phyloP scores from a whole-genome alignment of 805 yeast genomes.

The Candida berthetii region DNA sequence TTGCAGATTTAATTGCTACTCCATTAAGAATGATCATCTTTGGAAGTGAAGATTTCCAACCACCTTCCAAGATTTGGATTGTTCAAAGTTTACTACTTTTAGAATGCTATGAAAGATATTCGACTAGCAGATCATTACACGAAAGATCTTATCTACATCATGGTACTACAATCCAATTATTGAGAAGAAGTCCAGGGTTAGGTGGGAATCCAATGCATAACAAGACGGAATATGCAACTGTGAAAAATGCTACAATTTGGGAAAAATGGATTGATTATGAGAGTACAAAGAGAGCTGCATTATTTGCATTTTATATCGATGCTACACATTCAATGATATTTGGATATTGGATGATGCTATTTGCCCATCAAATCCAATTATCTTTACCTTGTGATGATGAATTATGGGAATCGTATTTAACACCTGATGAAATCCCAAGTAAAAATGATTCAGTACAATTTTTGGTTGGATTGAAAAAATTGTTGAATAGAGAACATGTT shows the following conservation, averaged over 20 bases:
- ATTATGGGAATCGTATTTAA: slow-evolving; percentile 42
- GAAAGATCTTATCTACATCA: slow-evolving; percentile 84
- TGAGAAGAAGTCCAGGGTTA: slow-evolving; percentile 68
- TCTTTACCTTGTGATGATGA: slow-evolving; percentile 59
- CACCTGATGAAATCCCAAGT: slow-evolving; percentile 18
- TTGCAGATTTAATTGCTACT: slow-evolving; percentile 29
- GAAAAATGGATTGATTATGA: slow-evolving; percentile 76
- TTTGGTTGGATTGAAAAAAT: slow-evolving; percentile 47
- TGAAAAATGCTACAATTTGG: slow-evolving; percentile 35
- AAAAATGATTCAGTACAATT: slow-evolving; percentile 34
- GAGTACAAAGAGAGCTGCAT: slow-evolving; percentile 69
- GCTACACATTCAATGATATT: slow-evolving; percentile 72
- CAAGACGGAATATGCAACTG: slow-evolving; percentile 20
- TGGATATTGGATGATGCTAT: slow-evolving; percentile 59
- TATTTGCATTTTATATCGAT: slow-evolving; percentile 78
- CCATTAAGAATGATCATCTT: slow-evolving; percentile 67
- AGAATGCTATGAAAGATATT: slow-evolving; percentile 77
- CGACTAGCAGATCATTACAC: slow-evolving; percentile 61
- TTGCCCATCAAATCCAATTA: slow-evolving; percentile 56
- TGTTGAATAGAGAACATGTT: slow-evolving; percentile 45
- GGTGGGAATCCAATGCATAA: slow-evolving; percentile 57
- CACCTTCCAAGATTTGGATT: slow-evolving; percentile 75
- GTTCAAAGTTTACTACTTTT: slow-evolving; percentile 66
- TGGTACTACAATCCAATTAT: slow-evolving; percentile 75
- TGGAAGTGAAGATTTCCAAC: slow-evolving; percentile 62